Percentiles rank a stretch among this genome's conserved stretches.
phyloP scores from a whole-genome alignment of 2,329 filamentous ascomycete genomes.

The Colletotrichum tanaceti region DNA sequence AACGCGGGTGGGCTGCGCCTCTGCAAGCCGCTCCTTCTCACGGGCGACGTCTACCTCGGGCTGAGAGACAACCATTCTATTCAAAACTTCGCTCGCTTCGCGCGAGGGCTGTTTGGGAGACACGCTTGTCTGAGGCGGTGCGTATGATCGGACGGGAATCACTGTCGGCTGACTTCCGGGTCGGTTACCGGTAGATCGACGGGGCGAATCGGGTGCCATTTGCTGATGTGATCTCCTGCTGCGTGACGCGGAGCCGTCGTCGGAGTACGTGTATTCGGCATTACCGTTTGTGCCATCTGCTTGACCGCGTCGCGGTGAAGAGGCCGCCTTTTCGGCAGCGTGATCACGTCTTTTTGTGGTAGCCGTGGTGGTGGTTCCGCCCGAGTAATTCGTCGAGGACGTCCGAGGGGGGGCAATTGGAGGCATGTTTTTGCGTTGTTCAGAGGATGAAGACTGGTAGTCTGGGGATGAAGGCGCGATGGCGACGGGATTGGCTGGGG shows the following conservation, averaged over 20 bases:
- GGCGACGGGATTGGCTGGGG: slow-evolving; percentile 56
- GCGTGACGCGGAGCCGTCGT: slow-evolving; percentile 54
- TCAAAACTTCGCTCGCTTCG: slow-evolving; percentile 83
- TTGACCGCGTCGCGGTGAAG: slow-evolving; percentile 56
- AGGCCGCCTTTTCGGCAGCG: slow-evolving; percentile 57
- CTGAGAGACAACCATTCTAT: slow-evolving; percentile 80
- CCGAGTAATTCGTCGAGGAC: slow-evolving; percentile 72
- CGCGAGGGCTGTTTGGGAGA: slow-evolving; percentile 72
- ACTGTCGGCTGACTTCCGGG: slow-evolving; percentile 48
- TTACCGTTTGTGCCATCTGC: slow-evolving; percentile 53
- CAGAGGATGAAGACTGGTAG: slow-evolving; percentile 58
- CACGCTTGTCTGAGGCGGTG: slow-evolving; percentile 56
- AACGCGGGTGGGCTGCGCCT: slow-evolving; percentile 61
- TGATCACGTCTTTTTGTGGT: slow-evolving; percentile 59
- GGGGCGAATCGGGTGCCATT: slow-evolving; percentile 53
- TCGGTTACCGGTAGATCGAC: slow-evolving; percentile 53
- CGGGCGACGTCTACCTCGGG: slow-evolving; percentile 79
- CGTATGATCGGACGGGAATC: slow-evolving; percentile 59
- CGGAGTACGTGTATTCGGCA: slow-evolving; percentile 45
- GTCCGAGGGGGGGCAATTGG: slow-evolving; percentile 83
- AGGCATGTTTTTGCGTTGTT: slow-evolving; percentile 70
- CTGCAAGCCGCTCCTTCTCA: slow-evolving; percentile 75
- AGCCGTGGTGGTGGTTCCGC: slow-evolving; percentile 50
- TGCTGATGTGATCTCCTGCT: slow-evolving; percentile 54
- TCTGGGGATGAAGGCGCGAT: slow-evolving; percentile 55